Base-by-base conservation (phyloP, 495 filamentous ascomycete species). In the Amphirosellinia nigrospora region DNA sequence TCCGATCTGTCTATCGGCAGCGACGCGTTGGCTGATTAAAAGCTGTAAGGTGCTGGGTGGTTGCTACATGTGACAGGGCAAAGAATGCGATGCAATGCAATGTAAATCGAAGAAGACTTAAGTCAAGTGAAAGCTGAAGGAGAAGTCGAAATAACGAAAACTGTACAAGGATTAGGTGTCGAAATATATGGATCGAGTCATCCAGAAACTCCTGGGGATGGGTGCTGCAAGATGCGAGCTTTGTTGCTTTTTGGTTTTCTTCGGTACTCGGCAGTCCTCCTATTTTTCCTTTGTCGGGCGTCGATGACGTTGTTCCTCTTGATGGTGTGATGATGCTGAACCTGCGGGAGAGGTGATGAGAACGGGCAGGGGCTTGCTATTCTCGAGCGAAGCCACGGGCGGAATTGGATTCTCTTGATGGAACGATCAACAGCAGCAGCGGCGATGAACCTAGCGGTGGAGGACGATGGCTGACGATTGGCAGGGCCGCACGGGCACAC, bases 361-460 rank as follows among this genome's bases (percentile, higher is more conserved):
- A 30, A 48, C 30, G 32, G 66, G 30, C 30, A 59, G 43, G 6
- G 36, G 28, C 58, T 63, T 69, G 67, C 45, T 52, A 48, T 55
- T 26, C 7, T 64, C 38, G 50, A 70, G 48, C 38, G 46, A 63
- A 64, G 68, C 50, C 68, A 70, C 68, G 9, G 28, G 67, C 15
- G 36, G 23, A 34, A 46, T 63, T 70, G 45, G 48, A 32, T 11
- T 70, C 45, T 46, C 53, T 28, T 23, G 45, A n/a, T n/a, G 46
- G 34, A 45, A 59, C 23, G 30, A 69, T 70, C 72, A 77, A 73
- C 69, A 70, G 72, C 69, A 70, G 74, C 74, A 70, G 76, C 68
- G 73, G 78, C 70, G 74, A 70, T 48, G 75, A 80, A 75, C 72
- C 73, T 69, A 66, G 74, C 76, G 75, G 73, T 73, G 65, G 64